phyloP scores from a whole-genome alignment of 345 rosid genomes.

The Salix brachista region DNA sequence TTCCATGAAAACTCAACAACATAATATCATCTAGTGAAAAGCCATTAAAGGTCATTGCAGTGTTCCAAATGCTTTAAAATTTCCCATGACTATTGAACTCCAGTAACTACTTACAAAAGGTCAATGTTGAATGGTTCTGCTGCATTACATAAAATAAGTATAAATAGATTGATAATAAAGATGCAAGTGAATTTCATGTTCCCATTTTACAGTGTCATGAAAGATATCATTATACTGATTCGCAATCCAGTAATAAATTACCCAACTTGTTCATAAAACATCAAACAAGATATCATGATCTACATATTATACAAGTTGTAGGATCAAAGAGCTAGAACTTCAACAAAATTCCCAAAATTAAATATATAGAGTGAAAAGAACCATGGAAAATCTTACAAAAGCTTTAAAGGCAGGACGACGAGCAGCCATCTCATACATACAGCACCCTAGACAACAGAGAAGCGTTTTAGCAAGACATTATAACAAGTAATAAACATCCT shows the following conservation, averaged over 20 bases:
- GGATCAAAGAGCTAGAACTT: constrained; percentile 3
- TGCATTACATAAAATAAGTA: background rate
- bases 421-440: constrained; percentile 99
- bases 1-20: background rate
- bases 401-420: constrained; percentile 98
- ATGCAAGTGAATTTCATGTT: background rate
- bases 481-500: background rate
- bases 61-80: background rate
- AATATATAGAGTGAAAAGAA: constrained; percentile 6
- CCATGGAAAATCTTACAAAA: constrained; percentile 58
- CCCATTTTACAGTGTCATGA: background rate
- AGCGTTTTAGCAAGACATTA: constrained; percentile 20
- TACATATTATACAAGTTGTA: background rate
- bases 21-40: background rate
- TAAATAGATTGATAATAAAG: background rate
- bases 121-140: background rate
- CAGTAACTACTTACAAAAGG: background rate
- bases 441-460: constrained; percentile 71
- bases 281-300: background rate
- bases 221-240: background rate
- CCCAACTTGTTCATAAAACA: background rate
- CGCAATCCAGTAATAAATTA: background rate
- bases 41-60: background rate
- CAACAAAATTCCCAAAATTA: background rate
- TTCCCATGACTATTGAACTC: background rate